phyloP scores from a whole-genome alignment of 208 protist genomes.

The Trypanosoma scelopori region DNA sequence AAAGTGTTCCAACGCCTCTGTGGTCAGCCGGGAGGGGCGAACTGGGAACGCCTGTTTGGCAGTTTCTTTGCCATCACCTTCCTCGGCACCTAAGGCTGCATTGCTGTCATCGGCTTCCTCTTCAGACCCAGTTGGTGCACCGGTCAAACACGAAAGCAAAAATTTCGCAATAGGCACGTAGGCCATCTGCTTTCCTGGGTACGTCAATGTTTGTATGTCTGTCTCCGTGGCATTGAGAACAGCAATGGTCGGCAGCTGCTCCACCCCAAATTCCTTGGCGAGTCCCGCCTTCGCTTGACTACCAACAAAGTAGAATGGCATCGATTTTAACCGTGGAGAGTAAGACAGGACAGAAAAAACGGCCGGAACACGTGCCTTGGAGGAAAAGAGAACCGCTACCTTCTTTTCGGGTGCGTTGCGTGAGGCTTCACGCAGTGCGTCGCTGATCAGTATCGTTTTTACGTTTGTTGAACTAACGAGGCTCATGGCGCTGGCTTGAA shows the following conservation, averaged over 20 bases:
- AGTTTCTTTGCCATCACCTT: constrained; percentile 10
- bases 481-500: constrained; percentile 60
- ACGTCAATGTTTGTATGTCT: constrained; percentile 31
- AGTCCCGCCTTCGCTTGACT: constrained; percentile 22
- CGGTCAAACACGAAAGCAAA: constrained; percentile 34
- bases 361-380: constrained; percentile 73
- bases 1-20: constrained; percentile 34
- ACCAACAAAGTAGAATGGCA: constrained; percentile 75
- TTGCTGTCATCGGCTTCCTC: constrained; percentile 8
- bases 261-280: constrained; percentile 47
- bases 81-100: background rate
- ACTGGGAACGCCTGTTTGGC: constrained; percentile 14
- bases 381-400: constrained; percentile 73
- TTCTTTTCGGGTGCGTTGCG: constrained; percentile 39
- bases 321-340: constrained; percentile 62
- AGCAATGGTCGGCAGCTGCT: constrained; percentile 50
- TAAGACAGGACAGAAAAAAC: constrained; percentile 76
- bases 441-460: constrained; percentile 17
- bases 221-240: constrained; percentile 36
- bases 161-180: constrained; percentile 78
- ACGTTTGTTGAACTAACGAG: constrained; percentile 48
- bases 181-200: constrained; percentile 40
- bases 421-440: constrained; percentile 30
- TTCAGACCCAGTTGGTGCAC: background rate
- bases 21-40: constrained; percentile 15